Evolutionary conservation across 2,329 filamentous ascomycete species (phyloP), one percentile per base, ranked within the genome.

Genomic region (Xylaria sp.): DNA sequence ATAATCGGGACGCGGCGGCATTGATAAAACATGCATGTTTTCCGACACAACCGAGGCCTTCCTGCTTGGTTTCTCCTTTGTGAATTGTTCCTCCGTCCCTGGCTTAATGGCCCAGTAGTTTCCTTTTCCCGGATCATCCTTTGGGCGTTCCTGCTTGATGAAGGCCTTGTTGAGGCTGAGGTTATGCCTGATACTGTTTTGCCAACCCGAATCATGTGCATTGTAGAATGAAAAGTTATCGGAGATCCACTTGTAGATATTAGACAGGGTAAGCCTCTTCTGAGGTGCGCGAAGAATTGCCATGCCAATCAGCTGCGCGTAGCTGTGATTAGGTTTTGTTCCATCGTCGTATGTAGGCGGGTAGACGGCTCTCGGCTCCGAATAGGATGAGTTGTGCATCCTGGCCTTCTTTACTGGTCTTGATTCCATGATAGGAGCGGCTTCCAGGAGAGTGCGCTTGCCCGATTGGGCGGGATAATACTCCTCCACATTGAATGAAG

Each of bases 221-320:
- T 88, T 90, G 83, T 98, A 99, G 81, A 95, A 97, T 5, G 88
- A 90, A 79, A 92, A 98, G 20, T 91, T 94, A 79, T 97, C 93
- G n/a, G 93, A 97, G 75, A 99, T 98, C 95, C 96, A 99, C 79
- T 97, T 97, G 86, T 98, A 99, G 74, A 99, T 99, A 80, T 97
- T 94, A 31, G 94, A 90, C 20, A 99, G 86, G 0, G 96, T 98
- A 70, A 98, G 85, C 61, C 93, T 91, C 68, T 94, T 90, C 69
- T 91, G 89, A 13, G 92, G 91, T 4, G 96, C 93, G 70, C 94
- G 90, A 26, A 98, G 85, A 75, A 99, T 97, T 60, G 96, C 94
- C 94, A 97, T 97, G 78, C 93, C 96, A 72, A 98, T 98, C 74
- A 99, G 87, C 74, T 92, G 92, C 23, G 96, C 95, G 79, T 99